phyloP scores from a whole-genome alignment of 2,329 filamentous ascomycete species.

The Monosporascus ibericus region DNA sequence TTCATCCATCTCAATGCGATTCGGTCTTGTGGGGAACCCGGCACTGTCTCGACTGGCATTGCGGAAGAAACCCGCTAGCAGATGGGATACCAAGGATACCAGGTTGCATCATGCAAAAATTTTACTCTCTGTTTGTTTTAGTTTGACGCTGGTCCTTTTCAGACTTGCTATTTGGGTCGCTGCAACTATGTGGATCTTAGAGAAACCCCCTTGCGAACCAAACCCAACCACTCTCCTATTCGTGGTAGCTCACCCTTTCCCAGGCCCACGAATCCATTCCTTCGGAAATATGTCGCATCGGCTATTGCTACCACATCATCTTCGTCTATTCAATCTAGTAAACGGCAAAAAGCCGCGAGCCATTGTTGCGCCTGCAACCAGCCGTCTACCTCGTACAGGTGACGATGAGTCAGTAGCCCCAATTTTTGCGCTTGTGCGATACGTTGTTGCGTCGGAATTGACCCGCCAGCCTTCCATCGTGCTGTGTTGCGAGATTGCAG shows the following conservation, averaged over 20 bases:
- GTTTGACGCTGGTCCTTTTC: neutral
- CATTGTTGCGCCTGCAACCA: conserved; percentile 21
- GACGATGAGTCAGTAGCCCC: conserved; percentile 13
- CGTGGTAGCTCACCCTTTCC: neutral
- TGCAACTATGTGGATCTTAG: neutral
- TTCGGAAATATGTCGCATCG: conserved; percentile 16
- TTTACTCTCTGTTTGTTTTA: too few species aligned
- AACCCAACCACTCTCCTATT: neutral
- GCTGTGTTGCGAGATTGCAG: conserved; percentile 14
- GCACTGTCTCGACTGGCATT: neutral
- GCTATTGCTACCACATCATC: conserved; percentile 12
- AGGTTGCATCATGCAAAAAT: neutral
- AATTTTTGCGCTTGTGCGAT: conserved; percentile 14
- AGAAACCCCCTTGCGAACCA: neutral
- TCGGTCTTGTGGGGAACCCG: neutral
- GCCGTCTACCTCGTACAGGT: conserved; percentile 23
- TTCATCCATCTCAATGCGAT: too few species aligned
- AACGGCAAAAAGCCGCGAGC: conserved; percentile 22
- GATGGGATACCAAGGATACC: neutral
- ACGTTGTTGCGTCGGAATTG: conserved; percentile 6
- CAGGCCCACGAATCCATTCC: neutral
- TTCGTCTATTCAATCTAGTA: conserved; percentile 22
- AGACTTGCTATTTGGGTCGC: neutral
- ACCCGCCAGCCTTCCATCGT: conserved; percentile 17
- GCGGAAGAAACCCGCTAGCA: neutral